Percentiles rank a stretch among this genome's conserved stretches.
Evolutionary conservation across 768 basidiomycete genomes (phyloP).

Genomic region (Suillus subalutaceus): DNA sequence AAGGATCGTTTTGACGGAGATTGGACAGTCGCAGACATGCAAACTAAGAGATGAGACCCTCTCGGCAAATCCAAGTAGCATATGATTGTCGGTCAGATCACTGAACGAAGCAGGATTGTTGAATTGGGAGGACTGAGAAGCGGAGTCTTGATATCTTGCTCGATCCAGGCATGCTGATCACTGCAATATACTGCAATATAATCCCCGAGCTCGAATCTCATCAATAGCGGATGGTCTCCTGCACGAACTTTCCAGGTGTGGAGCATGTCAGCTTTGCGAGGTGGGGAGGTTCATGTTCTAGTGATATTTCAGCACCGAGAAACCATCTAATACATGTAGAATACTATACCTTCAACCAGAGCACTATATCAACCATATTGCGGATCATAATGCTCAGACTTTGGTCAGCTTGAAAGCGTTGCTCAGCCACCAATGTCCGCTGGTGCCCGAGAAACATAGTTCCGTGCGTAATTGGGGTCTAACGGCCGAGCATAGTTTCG

Average conservation of each 20-base stretch:
- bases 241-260: neutral
- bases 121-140: neutral
- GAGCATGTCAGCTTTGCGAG: neutral
- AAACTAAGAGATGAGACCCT: neutral
- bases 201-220: neutral
- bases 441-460: neutral
- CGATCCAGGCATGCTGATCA: neutral
- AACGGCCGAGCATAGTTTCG: neutral
- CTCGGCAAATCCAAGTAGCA: neutral
- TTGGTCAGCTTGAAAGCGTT: neutral
- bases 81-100: neutral
- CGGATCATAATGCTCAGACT: neutral
- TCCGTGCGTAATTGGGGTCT: neutral
- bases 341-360: neutral
- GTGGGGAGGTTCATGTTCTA: neutral
- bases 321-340: neutral
- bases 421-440: neutral
- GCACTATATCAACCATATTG: neutral
- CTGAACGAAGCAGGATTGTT: neutral
- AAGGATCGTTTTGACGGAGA: neutral
- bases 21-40: neutral
- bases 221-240: constrained; percentile 1
- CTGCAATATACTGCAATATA: constrained; percentile 1
- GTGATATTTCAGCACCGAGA: neutral
- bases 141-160: neutral